Base-by-base conservation (phyloP, 148 eudicot species). In the Fallopia convolvulus region DNA sequence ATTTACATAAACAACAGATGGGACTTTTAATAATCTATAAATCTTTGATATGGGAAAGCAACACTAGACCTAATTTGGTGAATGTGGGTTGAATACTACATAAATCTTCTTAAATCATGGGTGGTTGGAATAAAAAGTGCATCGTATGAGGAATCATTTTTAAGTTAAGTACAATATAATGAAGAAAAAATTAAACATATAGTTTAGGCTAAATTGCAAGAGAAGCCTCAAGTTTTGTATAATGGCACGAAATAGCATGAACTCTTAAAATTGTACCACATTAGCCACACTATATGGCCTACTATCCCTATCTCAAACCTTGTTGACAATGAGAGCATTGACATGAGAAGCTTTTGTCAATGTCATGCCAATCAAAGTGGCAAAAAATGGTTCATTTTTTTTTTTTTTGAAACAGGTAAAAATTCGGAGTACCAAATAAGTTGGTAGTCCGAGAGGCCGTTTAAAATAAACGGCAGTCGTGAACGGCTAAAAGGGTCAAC, bases 61-160 rank as follows among this genome's bases (percentile, higher is more conserved):
- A 63, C 70, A 63, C 40, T 30, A 63, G 40, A 63, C 36, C 70
- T 63, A 63, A 63, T 3, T 63, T 10, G 70, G 70, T 63, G 36
- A 14, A 63, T 63, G 39, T 17, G 17, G 12, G 39, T 30, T 63
- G 70, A 63, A 63, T 63, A 63, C 39, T 63, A 63, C 40, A 26
- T 40, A 63, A 63, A 63, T 63, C 17, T 63, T 63, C 39, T 63
- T 63, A 30, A 63, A 26, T 63, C 70, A 26, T 63, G 39, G 70
- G 36, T 63, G 70, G 70, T 63, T 63, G 70, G 70, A 63, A 30
- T 63, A 63, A 63, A 63, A 58, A 63, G 15, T 63, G 11, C 70
- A 26, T 12, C 39, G 2, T 30, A 26, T 30, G 36, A 63, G 12
- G 70, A 63, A 63, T 26, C 39, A 63, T 32, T 63, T 30, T 26